Evolutionary conservation across 345 rosid genomes (phyloP).

Genomic region (Arabidopsis arenosa): DNA sequence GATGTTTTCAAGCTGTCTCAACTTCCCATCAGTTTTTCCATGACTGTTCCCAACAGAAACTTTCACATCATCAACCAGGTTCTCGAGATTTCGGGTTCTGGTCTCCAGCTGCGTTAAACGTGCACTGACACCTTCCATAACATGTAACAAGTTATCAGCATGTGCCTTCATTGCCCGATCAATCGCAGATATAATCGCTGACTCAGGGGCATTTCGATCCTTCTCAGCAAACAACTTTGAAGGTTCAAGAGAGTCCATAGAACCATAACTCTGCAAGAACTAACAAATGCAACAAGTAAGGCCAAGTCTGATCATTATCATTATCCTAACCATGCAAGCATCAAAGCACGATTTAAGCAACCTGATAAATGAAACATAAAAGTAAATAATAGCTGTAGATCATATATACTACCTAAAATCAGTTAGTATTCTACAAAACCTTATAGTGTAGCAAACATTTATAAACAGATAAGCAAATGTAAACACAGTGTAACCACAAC

Average conservation of each 20-base stretch:
- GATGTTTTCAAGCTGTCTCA: constrained; percentile 86
- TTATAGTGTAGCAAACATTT: background rate
- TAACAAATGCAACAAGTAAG: constrained; percentile 12
- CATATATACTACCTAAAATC: background rate
- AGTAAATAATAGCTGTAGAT: constrained; percentile 3
- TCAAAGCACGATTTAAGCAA: background rate
- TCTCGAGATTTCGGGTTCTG: constrained; percentile 70
- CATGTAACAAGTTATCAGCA: constrained; percentile 69
- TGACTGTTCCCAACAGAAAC: constrained; percentile 75
- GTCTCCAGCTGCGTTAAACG: constrained; percentile 83
- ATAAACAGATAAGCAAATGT: background rate
- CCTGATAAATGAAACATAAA: constrained; percentile 5
- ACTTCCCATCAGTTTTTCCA: constrained; percentile 78
- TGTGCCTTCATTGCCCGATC: constrained; percentile 78
- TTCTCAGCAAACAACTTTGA: constrained; percentile 58
- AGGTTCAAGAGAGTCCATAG: constrained; percentile 70
- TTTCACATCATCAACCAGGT: constrained; percentile 83
- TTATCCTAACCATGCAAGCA: constrained; percentile 4
- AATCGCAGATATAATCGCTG: constrained; percentile 59
- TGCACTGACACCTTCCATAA: constrained; percentile 74
- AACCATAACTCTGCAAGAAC: constrained; percentile 61
- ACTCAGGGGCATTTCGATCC: constrained; percentile 52
- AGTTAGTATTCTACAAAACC: background rate
- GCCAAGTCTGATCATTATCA: background rate
- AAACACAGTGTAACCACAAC: constrained; percentile 12